Conservation (phyloP, 306 rosid species). For the Corylus heterophylla region DNA sequence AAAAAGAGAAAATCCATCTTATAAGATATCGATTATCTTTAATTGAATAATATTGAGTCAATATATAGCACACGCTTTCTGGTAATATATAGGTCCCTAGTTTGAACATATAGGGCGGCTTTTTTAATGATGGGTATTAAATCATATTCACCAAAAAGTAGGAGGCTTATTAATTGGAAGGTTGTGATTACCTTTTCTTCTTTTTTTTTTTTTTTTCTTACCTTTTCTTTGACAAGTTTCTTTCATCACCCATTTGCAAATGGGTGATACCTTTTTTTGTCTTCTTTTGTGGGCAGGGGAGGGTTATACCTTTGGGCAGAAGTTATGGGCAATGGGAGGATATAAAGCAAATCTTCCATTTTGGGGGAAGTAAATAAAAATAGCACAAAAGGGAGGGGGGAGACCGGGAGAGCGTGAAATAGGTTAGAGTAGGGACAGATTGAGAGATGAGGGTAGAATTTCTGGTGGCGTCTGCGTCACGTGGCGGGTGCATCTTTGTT, state of each 20-base stretch:
- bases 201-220: too few species aligned
- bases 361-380: neutral
- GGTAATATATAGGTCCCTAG: too few species aligned
- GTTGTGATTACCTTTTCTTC: slow-evolving; percentile 4
- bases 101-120: slow-evolving; percentile 9
- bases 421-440: slow-evolving; percentile 17
- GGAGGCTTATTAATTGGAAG: slow-evolving; percentile 2
- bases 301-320: slow-evolving; percentile 24
- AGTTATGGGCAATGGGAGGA: slow-evolving; percentile 13
- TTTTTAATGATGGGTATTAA: slow-evolving; percentile 4
- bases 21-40: too few species aligned
- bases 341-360: neutral
- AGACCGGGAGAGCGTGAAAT: neutral
- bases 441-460: slow-evolving; percentile 17
- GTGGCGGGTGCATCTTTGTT: slow-evolving; percentile 52
- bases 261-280: neutral
- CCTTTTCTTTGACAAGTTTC: neutral
- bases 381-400: neutral
- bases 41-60: too few species aligned
- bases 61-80: too few species aligned
- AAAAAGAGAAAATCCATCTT: too few species aligned
- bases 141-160: neutral
- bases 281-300: neutral
- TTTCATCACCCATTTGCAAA: neutral
- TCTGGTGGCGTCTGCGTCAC: slow-evolving; percentile 48